Evolutionary conservation across 352 stramenopile genomes (phyloP).

Genomic region (Pythium biforme): DNA sequence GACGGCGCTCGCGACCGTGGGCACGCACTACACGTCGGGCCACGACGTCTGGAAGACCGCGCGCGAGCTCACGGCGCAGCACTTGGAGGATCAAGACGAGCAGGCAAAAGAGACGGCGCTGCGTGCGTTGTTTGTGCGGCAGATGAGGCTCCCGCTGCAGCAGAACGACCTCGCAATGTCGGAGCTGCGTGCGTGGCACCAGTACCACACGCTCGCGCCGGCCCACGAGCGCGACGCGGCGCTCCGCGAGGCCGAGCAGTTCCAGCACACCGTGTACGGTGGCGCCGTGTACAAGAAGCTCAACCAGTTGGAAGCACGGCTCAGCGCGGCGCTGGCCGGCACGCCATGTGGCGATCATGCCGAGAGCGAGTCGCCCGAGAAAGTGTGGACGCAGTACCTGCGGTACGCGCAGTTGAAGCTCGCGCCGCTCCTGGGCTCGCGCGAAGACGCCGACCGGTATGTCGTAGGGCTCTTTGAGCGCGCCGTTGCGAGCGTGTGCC

Average conservation of each 20-base stretch:
- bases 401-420: conserved; percentile 61
- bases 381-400: conserved; percentile 58
- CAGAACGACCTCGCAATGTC: conserved; percentile 76
- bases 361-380: conserved; percentile 11
- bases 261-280: conserved; percentile 43
- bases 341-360: conserved; percentile 20
- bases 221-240: conserved; percentile 4
- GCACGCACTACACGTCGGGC: conserved; percentile 50
- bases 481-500: conserved; percentile 47
- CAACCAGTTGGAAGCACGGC: conserved; percentile 44
- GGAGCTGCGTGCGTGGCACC: conserved; percentile 69
- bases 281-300: conserved; percentile 57
- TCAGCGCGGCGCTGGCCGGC: conserved; percentile 19
- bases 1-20: conserved; percentile 33
- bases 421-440: conserved; percentile 25
- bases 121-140: conserved; percentile 42
- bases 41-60: conserved; percentile 63
- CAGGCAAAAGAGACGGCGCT: conserved; percentile 39
- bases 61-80: conserved; percentile 41
- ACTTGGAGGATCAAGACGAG: conserved; percentile 29
- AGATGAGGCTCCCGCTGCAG: conserved; percentile 62
- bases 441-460: conserved; percentile 19
- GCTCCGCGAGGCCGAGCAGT: conserved; percentile 32
- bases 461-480: conserved; percentile 59
- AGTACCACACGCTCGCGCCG: conserved; percentile 54